Percentiles rank a stretch among this genome's conserved stretches.
Evolutionary conservation across 2,329 filamentous ascomycete genomes (phyloP).

Genomic region (Curvularia eragrostidis): DNA sequence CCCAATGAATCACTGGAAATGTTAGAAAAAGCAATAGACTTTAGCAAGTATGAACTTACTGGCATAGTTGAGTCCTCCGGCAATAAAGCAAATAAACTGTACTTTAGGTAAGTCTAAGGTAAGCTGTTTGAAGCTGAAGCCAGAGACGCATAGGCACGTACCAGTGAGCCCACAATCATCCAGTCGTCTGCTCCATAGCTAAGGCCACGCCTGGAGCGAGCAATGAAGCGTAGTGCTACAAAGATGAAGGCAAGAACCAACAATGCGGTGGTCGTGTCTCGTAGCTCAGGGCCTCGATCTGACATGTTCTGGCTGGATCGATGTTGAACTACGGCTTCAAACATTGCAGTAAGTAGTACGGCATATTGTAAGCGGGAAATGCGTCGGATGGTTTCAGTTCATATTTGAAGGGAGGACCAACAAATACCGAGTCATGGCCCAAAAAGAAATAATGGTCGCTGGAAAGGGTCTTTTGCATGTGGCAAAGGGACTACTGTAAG

Average conservation of each 20-base stretch:
- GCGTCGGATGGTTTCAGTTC: background rate
- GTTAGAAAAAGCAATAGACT: background rate
- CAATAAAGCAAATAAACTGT: conserved; percentile 1
- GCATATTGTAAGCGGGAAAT: background rate
- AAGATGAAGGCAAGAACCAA: conserved; percentile 6
- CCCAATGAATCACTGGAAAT: conserved; percentile 1
- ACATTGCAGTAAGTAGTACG: background rate
- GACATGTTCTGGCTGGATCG: background rate
- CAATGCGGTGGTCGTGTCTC: background rate
- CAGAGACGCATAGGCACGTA: background rate
- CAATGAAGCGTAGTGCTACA: conserved; percentile 2
- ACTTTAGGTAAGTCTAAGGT: background rate
- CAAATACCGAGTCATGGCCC: background rate
- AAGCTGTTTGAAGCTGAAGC: conserved; percentile 17
- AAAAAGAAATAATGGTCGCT: background rate
- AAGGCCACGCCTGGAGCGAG: conserved; percentile 3
- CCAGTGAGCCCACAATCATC: conserved; percentile 12
- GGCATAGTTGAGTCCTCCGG: conserved; percentile 2
- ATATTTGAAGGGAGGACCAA: background rate
- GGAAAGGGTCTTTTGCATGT: background rate
- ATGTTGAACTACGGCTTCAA: background rate
- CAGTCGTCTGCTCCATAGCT: conserved; percentile 14
- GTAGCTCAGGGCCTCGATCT: background rate
- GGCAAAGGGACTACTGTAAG: background rate
- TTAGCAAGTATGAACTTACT: background rate